A percentile compares a stretch with the other conserved stretches of the same genome.
Conservation (phyloP, 768 basidiomycete species). For the Mycena sanguinolenta region DNA sequence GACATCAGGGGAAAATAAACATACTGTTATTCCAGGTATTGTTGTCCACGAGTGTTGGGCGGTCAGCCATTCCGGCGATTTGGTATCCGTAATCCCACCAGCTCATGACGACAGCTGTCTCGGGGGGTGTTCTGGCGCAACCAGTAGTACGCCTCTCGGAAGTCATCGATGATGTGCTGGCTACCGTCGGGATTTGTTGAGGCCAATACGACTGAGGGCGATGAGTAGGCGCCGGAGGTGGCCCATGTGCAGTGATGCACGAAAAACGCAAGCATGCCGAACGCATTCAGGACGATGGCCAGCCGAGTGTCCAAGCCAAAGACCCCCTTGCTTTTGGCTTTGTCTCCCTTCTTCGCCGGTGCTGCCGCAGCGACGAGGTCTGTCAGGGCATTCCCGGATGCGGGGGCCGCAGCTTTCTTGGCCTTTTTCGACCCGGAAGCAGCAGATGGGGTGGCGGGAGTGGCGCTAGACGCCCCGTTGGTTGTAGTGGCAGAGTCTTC, state of each 20-base stretch:
- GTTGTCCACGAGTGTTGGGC: constrained; percentile 96
- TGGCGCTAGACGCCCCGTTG: constrained; percentile 44
- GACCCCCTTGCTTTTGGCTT: constrained; percentile 68
- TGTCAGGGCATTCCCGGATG: constrained; percentile 51
- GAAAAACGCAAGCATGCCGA: constrained; percentile 88
- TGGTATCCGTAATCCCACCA: constrained; percentile 99
- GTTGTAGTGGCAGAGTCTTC: constrained; percentile 50
- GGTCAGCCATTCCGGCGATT: constrained; percentile 98
- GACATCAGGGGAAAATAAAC: constrained; percentile 46
- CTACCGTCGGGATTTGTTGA: constrained; percentile 85
- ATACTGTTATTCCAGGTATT: constrained; percentile 99
- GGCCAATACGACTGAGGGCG: constrained; percentile 95
- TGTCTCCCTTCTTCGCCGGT: constrained; percentile 52
- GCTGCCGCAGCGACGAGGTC: constrained; percentile 58
- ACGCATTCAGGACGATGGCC: constrained; percentile 78
- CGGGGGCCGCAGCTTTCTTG: constrained; percentile 63
- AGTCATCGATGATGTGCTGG: constrained; percentile 97
- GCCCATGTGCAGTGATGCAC: constrained; percentile 98
- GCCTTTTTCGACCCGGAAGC: constrained; percentile 65
- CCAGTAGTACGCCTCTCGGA: constrained; percentile 99
- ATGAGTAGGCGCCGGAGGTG: constrained; percentile 94
- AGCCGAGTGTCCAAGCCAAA: constrained; percentile 89
- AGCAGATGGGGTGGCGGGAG: constrained; percentile 35
- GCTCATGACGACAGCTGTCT: constrained; percentile 95
- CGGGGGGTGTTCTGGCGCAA: constrained; percentile 92